Evolutionary conservation across 2,329 filamentous ascomycete species (phyloP), one percentile per base, ranked within the genome.

Genomic region (Paraconiothyrium sp.): DNA sequence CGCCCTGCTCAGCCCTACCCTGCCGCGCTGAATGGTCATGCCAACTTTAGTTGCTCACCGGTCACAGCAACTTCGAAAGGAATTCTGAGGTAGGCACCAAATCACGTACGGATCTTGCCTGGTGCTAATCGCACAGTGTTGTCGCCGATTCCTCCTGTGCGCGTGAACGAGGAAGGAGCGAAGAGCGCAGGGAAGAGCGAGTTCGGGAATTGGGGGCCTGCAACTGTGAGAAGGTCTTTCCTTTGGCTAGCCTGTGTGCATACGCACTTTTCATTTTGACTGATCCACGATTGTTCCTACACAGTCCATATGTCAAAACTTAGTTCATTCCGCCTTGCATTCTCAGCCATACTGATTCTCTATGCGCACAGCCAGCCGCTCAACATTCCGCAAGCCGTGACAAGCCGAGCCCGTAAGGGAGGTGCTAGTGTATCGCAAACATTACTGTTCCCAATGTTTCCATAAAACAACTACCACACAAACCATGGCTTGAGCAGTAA

Each of bases 11-110:
- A 30, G 22, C 22, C 48, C 48, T 34, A 22, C 48, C 49, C 39
- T 32, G 47, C 27, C n/a, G 10, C 32, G 34, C 49, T 16, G 49
- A 52, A 37, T 34, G 49, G 34, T 22, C 10, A 48, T 13, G 49
- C 20, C 46, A 22, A 30, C 2, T 14, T 30, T 39, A 39, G n/a
- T 22, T 43, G 51, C 51, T 54, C 22, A 54, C 51, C 51, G 24
- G 27, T n/a, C n/a, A 13, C 22, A 24, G 20, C 14, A 35, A 11
- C 10, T 14, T 35, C 16, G 11, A 30, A 24, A 22, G 20, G 4
- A 13, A 51, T 8, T 22, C 22, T 54, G 1, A 27, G 50, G 50
- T 5, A 27, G 50, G 50, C 22, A 54, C 14, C 6, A 30, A 37
- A 3, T 13, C 3, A 24, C 10, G 22, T 39, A 16, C 22, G 22